Evolutionary conservation across 2,329 filamentous ascomycete genomes (phyloP), one percentile per base, ranked within the genome.

Genomic region (Ceratocystis diversiconidia): DNA sequence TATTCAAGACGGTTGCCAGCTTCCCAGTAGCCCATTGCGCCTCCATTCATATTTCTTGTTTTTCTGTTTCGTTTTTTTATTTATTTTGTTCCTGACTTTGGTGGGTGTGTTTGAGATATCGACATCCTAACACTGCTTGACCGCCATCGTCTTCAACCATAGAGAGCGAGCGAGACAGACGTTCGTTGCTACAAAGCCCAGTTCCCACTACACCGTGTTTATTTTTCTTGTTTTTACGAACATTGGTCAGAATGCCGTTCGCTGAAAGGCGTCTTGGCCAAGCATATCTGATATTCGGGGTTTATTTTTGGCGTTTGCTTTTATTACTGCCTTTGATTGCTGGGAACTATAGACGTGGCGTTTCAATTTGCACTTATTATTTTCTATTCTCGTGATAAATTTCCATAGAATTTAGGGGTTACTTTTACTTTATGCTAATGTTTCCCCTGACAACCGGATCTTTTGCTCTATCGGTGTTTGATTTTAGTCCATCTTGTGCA

Each of bases 1-100:
- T 55, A 65, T 50, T 43, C 28, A 52, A 75, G 74, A 72, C 74
- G 73, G 73, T 73, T 72, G 71, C 66, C 60, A 62, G 62, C 43
- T 60, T 57, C 52, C 57, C 62, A 65, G 60, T 61, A 46, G 61
- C 48, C 62, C 32, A 60, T 50, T 55, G 48, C 30, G 41, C 67
- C 66, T 67, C 68, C 67, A 69, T 69, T 66, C 59, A 65, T 57
- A 64, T 67, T 61, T 67, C 52, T 65, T 68, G 65, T 46, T 69
- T 69, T 66, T 62, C 63, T 48, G 22, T 61, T 67, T 64, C 12
- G 57, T 25, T 57, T 28, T 30, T 30, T 50, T 50, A 22, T 41
- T 41, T 50, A 19, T 50, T 50, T 50, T 50, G 46, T 50, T 50
- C 46, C 19, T 3, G 46, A 50, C 22, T 50, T 22, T 50, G 46